Percentiles rank a stretch among this genome's conserved stretches.
phyloP scores from a whole-genome alignment of 306 rosid species.

The Cyamopsis tetragonoloba region DNA sequence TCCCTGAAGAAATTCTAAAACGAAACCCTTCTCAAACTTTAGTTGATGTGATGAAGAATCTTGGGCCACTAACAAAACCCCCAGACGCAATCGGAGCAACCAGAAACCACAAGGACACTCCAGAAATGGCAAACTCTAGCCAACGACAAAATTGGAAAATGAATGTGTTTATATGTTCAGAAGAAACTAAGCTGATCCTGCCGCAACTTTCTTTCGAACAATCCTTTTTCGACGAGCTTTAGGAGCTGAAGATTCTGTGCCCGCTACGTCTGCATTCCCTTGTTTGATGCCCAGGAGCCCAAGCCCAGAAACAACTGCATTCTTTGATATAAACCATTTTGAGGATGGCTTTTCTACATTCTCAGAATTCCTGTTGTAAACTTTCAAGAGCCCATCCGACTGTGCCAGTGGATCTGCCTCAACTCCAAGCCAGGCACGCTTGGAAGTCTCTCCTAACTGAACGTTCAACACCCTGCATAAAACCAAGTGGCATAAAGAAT shows the following conservation, averaged over 20 bases:
- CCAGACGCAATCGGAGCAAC: constrained; percentile 10
- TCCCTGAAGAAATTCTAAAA: constrained; percentile 16
- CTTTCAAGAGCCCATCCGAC: constrained; percentile 74
- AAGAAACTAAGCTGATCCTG: constrained; percentile 50
- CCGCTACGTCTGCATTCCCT: constrained; percentile 37
- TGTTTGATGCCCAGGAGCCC: constrained; percentile 95
- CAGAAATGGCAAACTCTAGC: constrained; percentile 18
- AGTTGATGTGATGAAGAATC: constrained; percentile 6
- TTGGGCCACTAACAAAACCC: constrained; percentile 24
- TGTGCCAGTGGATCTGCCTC: constrained; percentile 91
- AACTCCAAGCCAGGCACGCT: constrained; percentile 94
- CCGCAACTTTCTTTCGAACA: constrained; percentile 79
- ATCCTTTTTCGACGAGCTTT: constrained; percentile 80
- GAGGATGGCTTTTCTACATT: constrained; percentile 50
- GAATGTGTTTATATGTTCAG: not conserved
- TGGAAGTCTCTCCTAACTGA: constrained; percentile 86
- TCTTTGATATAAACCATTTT: constrained; percentile 96
- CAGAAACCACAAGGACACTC: constrained; percentile 20
- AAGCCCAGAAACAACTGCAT: constrained; percentile 89
- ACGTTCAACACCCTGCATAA: constrained; percentile 69
- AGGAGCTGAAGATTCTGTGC: constrained; percentile 58
- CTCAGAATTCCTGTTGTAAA: constrained; percentile 73
- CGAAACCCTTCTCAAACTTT: constrained; percentile 27
- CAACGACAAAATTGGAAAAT: constrained; percentile 49
- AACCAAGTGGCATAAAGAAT: not conserved